Evolutionary conservation across 768 basidiomycete genomes (phyloP), one percentile per base, ranked within the genome.

Genomic region (Coprinopsis marcescibilis): DNA sequence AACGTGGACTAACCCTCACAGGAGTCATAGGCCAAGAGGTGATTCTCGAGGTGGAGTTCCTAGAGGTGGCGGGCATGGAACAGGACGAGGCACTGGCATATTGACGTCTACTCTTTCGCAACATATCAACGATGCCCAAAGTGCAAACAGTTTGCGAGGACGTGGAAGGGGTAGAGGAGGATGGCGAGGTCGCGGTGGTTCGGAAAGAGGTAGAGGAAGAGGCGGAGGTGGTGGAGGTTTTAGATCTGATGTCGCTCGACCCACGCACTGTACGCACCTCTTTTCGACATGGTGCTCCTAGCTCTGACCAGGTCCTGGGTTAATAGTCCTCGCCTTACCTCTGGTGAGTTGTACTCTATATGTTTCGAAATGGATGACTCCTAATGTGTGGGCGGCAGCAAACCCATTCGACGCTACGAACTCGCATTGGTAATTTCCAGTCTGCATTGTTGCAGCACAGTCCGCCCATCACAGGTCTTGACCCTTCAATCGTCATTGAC

Each of bases 401-500:
- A 23, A 73, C 69, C 37, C 74, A 78, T 38, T 41, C 56, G 11
- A 45, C 46, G 1, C 63, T 80, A 1, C 69, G 67, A 20, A 36
- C 55, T 1, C 59, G 55, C 2, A 53, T 80, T 1, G 51, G 60
- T 4, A 46, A 60, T 0, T 77, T 81, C 55, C 67, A 65, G 46
- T 43, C 47, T 52, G 62, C 15, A 59, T 54, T 45, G 17, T 17
- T 49, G 6, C 32, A 17, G 6, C 27, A 17, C 8, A 23, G 20
- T 27, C 48, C 48, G 12, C 40, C 40, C n/a, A 63, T 75, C 2
- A 54, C 63, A 6, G 87, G 87, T 0, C 65, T 89, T 3, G 81
- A 89, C 60, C 56, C 55, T 7, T 69, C 75, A 2, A 77, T 89
- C 53, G 60, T 84, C 44, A 71, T 87, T 45, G 68, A 73, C 34